Evolutionary conservation across 306 rosid species (phyloP).

Genomic region (Carpinus fangiana): DNA sequence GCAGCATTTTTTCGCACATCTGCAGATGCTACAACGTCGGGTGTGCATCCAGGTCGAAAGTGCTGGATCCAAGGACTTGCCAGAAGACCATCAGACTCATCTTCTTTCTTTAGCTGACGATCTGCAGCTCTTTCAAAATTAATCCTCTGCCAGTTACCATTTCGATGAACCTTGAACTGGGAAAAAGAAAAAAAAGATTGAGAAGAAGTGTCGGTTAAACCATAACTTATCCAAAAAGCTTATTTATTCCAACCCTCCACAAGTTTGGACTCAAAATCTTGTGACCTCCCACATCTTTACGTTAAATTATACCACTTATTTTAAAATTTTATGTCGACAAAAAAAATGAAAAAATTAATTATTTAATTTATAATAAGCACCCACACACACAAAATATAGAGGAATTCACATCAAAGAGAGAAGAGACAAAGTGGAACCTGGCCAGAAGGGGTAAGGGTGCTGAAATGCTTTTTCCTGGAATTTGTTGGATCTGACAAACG

Average conservation of each 20-base stretch:
- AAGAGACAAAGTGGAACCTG: slow-evolving; percentile 51
- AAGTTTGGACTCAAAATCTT: too few relatives aligned
- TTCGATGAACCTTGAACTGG: slow-evolving; percentile 63
- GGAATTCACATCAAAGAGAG: not conserved
- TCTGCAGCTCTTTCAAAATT: slow-evolving; percentile 45
- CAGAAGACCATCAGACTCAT: slow-evolving; percentile 26
- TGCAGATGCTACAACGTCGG: slow-evolving; percentile 29
- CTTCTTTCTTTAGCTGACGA: slow-evolving; percentile 21
- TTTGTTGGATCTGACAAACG: slow-evolving; percentile 3
- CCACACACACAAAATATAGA: not conserved
- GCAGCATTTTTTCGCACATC: slow-evolving; percentile 16
- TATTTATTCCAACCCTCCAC: too few relatives aligned
- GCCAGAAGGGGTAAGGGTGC: slow-evolving; percentile 31
- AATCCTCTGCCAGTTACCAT: slow-evolving; percentile 56
- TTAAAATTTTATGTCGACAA: too few relatives aligned
- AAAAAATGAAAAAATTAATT: too few relatives aligned
- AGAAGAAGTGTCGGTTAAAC: not conserved
- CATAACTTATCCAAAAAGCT: too few relatives aligned
- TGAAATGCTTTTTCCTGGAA: not conserved
- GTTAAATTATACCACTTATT: too few relatives aligned
- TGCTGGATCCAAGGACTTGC: slow-evolving; percentile 66
- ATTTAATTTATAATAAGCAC: too few relatives aligned
- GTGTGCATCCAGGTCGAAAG: slow-evolving; percentile 39
- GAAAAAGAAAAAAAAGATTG: not conserved
- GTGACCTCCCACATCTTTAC: too few relatives aligned